phyloP scores from a whole-genome alignment of 768 basidiomycete species.

The Coprinopsis cinerea region DNA sequence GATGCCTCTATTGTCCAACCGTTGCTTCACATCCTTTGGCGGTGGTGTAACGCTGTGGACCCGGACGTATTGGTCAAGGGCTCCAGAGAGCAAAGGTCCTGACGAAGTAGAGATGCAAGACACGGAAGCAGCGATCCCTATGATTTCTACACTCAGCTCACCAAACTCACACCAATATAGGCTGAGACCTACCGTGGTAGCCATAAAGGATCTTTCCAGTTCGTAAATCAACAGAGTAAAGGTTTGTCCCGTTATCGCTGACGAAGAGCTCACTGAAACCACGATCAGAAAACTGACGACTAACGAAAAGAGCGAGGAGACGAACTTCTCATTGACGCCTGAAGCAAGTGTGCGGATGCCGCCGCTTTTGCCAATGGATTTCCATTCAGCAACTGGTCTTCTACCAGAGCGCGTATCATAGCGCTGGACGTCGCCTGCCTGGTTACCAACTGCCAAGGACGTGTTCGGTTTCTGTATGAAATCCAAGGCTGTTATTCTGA shows the following conservation, averaged over 20 bases:
- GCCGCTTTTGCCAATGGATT: slow-evolving; percentile 49
- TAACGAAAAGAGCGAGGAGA: slow-evolving; percentile 18
- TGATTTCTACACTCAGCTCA: neutral
- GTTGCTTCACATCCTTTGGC: slow-evolving; percentile 39
- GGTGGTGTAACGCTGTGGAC: slow-evolving; percentile 59
- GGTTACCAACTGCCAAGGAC: slow-evolving; percentile 61
- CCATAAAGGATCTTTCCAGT: slow-evolving; percentile 59
- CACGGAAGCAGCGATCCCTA: slow-evolving; percentile 69
- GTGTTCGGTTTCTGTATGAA: slow-evolving; percentile 41
- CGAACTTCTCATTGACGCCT: slow-evolving; percentile 58
- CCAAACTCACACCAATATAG: neutral
- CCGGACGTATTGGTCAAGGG: slow-evolving; percentile 66
- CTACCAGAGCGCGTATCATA: slow-evolving; percentile 73
- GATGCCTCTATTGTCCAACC: slow-evolving; percentile 51
- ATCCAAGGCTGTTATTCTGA: slow-evolving; percentile 65
- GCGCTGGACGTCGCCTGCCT: slow-evolving; percentile 63
- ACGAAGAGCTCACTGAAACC: slow-evolving; percentile 58
- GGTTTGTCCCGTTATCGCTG: slow-evolving; percentile 56
- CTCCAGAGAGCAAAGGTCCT: slow-evolving; percentile 49
- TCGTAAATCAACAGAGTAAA: slow-evolving; percentile 65
- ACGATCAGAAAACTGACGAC: neutral
- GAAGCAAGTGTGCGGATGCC: slow-evolving; percentile 56
- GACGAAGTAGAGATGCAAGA: slow-evolving; percentile 56
- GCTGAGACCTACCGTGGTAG: slow-evolving; percentile 50
- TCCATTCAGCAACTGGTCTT: slow-evolving; percentile 66